Conservation (phyloP, 208 protist genomes). For the Borovskyia barvae region DNA sequence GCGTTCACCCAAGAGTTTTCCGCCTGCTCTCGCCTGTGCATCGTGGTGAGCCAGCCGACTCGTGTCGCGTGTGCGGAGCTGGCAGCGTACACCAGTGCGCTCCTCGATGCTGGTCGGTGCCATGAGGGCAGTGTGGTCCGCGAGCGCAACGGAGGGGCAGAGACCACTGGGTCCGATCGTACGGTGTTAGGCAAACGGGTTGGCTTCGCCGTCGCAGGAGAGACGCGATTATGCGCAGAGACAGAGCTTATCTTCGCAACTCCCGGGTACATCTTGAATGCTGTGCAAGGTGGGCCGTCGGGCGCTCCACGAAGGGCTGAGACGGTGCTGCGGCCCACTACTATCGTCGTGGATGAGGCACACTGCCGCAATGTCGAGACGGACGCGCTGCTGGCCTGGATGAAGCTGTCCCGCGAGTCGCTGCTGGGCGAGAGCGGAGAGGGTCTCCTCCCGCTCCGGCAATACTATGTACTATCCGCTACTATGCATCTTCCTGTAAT, state of each 20-base stretch:
- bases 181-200: conserved; percentile 50
- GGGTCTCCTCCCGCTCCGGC: conserved; percentile 20
- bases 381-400: conserved; percentile 63
- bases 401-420: conserved; percentile 21
- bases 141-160: neutral
- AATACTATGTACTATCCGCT: conserved; percentile 76
- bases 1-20: conserved; percentile 40
- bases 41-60: conserved; percentile 84
- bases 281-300: conserved; percentile 14
- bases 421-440: neutral
- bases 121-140: too few species aligned
- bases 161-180: neutral
- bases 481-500: conserved; percentile 54
- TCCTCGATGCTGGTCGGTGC: conserved; percentile 22
- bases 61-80: conserved; percentile 71
- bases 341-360: conserved; percentile 77
- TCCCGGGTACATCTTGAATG: conserved; percentile 63
- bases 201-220: conserved; percentile 71
- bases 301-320: neutral
- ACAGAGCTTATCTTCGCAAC: conserved; percentile 84
- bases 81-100: conserved; percentile 36
- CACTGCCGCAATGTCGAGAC: conserved; percentile 75
- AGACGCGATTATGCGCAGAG: conserved; percentile 33
- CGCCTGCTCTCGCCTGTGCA: conserved; percentile 47
- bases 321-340: conserved; percentile 38